Base-by-base conservation (phyloP, 2,329 filamentous ascomycete species). In the Alternaria atra region DNA sequence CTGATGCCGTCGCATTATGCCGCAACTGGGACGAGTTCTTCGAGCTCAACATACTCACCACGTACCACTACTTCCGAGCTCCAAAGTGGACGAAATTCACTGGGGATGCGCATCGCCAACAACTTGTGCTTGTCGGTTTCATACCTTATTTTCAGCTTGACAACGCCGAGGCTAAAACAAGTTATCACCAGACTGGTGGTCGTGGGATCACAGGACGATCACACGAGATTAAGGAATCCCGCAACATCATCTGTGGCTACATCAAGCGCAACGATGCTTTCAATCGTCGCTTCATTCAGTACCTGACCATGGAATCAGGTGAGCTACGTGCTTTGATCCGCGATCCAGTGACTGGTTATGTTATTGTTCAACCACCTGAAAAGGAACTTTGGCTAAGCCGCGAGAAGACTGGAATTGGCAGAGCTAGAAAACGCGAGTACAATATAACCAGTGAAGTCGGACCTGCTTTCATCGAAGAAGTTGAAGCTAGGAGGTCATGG, bases 1-100 rank as follows among this genome's bases (percentile, higher is more conserved):
- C 77, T 47, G 77, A 83, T 43, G 82, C 71, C 4, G 77, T 84
- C 23, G 69, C 78, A n/a, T 76, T 85, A 10, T 84, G 83, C 63
- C 79, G 82, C 27, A 82, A 82, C 67, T 85, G 82, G 83, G 80
- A 83, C 40, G 83, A 85, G 65, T 83, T 84, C 65, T 83, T 79
- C 55, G 80, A 84, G 63, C 70, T 85, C 20, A 83, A 81, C 56
- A 79, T 81, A 40, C 74, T 84, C 3, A 78, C 80, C 7, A 59
- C 77, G 9, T 82, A 81, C 72, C 74, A 81, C 44, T 85, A 81
- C 63, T 85, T 85, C 50, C 83, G 83, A 0, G 80, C 79, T 2
- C 74, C 79, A 12, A 81, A 82, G 60, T 84, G 82, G 82, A 71
- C 75, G 1, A 73, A 70, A 4, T 84, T 80, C 77, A 73, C 78